These are phyloP conservation scores for Candida berthetii DNA, from an alignment of 805 yeast species.

Conservation along the genomic window DNA sequence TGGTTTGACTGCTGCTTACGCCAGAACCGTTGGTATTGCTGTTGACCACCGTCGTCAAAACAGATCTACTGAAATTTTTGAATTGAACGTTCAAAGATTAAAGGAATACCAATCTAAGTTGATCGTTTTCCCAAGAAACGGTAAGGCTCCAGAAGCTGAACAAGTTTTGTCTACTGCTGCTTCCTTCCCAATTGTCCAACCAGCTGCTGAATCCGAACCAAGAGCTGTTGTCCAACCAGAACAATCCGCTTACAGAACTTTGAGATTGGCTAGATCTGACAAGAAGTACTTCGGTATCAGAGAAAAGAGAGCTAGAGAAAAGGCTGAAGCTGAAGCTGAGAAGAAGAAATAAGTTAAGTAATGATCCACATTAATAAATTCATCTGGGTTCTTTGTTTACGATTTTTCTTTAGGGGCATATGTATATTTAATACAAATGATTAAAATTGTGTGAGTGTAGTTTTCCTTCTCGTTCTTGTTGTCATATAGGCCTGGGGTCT, in stretches of 20 bases:
- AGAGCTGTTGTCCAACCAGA: slow-evolving; percentile 76
- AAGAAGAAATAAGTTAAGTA: slow-evolving; percentile 78
- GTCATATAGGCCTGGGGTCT: too few species aligned
- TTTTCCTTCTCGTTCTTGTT: too few species aligned
- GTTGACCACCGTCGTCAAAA: slow-evolving; percentile 99
- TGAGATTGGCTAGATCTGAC: slow-evolving; percentile 92
- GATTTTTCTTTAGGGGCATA: slow-evolving; percentile 1
- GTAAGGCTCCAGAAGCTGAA: slow-evolving; percentile 71
- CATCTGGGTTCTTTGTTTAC: not conserved
- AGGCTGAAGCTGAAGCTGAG: slow-evolving; percentile 99
- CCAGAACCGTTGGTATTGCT: slow-evolving; percentile 97
- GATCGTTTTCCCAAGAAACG: slow-evolving; percentile 93
- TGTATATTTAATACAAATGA: slow-evolving; percentile 1
- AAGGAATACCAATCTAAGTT: slow-evolving; percentile 94
- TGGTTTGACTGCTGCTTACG: slow-evolving; percentile 89
- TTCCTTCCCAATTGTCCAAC: slow-evolving; percentile 88
- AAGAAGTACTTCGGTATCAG: slow-evolving; percentile 93
- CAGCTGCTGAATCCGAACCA: slow-evolving; percentile 65
- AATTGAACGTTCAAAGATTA: slow-evolving; percentile 92
- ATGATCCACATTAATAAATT: not conserved
- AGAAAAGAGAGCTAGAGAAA: slow-evolving; percentile 95
- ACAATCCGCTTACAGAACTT: slow-evolving; percentile 85
- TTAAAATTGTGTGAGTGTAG: too few species aligned
- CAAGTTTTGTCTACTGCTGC: slow-evolving; percentile 73
- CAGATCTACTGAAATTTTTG: slow-evolving; percentile 94